Base-by-base conservation (phyloP, 192 early-diverging fungal species). In the Obelidium mucronatum region DNA sequence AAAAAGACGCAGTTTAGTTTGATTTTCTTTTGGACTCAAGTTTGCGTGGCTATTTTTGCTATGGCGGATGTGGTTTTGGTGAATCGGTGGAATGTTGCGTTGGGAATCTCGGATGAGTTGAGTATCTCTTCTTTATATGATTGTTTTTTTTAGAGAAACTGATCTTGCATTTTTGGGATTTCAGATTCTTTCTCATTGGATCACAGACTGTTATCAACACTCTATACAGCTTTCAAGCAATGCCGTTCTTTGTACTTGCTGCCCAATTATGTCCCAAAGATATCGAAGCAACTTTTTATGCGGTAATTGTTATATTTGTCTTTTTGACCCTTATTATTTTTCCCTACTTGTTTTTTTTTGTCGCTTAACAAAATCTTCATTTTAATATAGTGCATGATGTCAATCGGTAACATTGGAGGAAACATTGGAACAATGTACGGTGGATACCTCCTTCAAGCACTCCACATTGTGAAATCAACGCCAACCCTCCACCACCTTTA, bases 261-360 rank as follows among this genome's bases (percentile, higher is more conserved):
- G 77, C 77, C 2, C 77, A 78, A 37, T 62, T 78, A 26, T 78
- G 77, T 52, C 77, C 77, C 28, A 58, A 55, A 22, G 77, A 74
- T 62, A 78, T 78, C 62, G 77, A 78, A 63, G 77, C 77, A 24
- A 78, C 77, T 28, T 78, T 78, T 54, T 78, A 73, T 31, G 77
- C 77, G 22, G 62, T 56, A 8, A n/a, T n/a, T n/a, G n/a, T n/a
- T n/a, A n/a, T n/a, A n/a, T n/a, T n/a, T n/a, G n/a, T n/a, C n/a
- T n/a, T n/a, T n/a, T n/a, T n/a, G n/a, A n/a, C n/a, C n/a, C n/a
- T n/a, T n/a, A n/a, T n/a, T n/a, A n/a, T n/a, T n/a, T n/a, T n/a
- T n/a, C n/a, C n/a, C n/a, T n/a, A n/a, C n/a, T n/a, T n/a, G n/a
- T n/a, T n/a, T n/a, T n/a, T n/a, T n/a, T n/a, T n/a, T n/a, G n/a